Conservation (phyloP, 2,329 filamentous ascomycete species). For the Colletotrichum kahawae region DNA sequence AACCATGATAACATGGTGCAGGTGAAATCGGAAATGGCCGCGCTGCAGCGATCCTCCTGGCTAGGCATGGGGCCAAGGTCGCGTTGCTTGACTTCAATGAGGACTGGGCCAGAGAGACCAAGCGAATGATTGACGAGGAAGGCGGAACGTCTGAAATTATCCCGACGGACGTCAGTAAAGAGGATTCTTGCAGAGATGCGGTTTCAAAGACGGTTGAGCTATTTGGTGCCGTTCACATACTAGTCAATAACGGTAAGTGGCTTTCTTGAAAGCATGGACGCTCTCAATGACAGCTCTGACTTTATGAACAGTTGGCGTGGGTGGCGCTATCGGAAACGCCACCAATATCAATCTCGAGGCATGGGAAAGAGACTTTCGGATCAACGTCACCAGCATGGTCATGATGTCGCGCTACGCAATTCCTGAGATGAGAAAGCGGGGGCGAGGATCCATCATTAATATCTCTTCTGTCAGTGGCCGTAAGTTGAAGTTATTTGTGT, state of each 20-base stretch:
- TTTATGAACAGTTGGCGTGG: slow-evolving; percentile 27
- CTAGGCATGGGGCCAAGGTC: slow-evolving; percentile 30
- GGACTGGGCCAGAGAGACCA: slow-evolving; percentile 30
- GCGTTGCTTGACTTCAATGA: slow-evolving; percentile 29
- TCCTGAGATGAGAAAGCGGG: slow-evolving; percentile 56
- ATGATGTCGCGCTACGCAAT: slow-evolving; percentile 67
- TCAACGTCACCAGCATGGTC: slow-evolving; percentile 71
- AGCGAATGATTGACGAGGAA: slow-evolving; percentile 32
- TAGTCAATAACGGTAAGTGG: slow-evolving; percentile 31
- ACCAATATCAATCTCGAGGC: slow-evolving; percentile 26
- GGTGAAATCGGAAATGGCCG: slow-evolving; percentile 30
- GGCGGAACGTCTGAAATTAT: slow-evolving; percentile 29
- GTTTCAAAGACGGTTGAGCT: slow-evolving; percentile 27
- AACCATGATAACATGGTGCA: too few species aligned
- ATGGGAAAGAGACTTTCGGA: slow-evolving; percentile 35
- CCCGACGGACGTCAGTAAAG: slow-evolving; percentile 28
- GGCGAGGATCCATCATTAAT: slow-evolving; percentile 32
- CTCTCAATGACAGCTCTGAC: background rate
- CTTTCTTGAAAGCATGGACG: background rate
- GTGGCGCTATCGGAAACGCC: background rate
- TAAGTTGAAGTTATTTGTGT: background rate
- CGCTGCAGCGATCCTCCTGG: slow-evolving; percentile 32
- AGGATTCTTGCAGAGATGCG: slow-evolving; percentile 26
- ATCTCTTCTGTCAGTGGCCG: slow-evolving; percentile 24
- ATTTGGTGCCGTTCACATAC: slow-evolving; percentile 29